phyloP scores from a whole-genome alignment of 805 yeast genomes.

The Metschnikowia gelsemii region DNA sequence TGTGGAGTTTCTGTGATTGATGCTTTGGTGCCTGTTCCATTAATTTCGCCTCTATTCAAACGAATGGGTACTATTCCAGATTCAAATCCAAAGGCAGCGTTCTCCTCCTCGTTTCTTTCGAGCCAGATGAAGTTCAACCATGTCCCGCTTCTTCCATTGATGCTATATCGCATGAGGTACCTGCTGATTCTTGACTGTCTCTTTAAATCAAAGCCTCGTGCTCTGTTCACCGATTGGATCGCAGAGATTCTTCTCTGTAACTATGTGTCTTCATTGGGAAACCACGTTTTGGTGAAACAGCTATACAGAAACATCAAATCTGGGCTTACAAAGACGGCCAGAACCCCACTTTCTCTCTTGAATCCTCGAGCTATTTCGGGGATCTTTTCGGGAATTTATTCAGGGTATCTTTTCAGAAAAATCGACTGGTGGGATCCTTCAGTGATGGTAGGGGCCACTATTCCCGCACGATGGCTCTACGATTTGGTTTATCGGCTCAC shows the following conservation, averaged over 20 bases:
- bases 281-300: conserved; percentile 29
- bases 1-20: conserved; percentile 40
- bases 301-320: conserved; percentile 17
- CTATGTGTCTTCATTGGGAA: conserved; percentile 39
- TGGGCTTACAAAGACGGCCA: background rate
- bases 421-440: conserved; percentile 32
- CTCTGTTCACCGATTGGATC: conserved; percentile 21
- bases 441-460: conserved; percentile 33
- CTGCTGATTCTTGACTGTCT: conserved; percentile 33
- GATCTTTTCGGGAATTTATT: no score
- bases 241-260: conserved; percentile 37
- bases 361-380: no score
- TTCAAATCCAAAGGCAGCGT: no score
- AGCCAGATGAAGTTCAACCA: conserved; percentile 40
- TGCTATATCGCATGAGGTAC: conserved; percentile 38
- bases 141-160: conserved; percentile 39
- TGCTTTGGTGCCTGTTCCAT: conserved; percentile 33
- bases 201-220: conserved; percentile 14
- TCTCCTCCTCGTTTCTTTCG: no score
- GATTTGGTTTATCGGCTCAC: conserved; percentile 34
- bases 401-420: conserved; percentile 18
- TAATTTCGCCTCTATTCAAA: conserved; percentile 27
- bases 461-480: conserved; percentile 39
- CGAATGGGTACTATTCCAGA: background rate
- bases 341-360: background rate